Conservation (phyloP, 805 yeast species). For the Yarrowia sp. region DNA sequence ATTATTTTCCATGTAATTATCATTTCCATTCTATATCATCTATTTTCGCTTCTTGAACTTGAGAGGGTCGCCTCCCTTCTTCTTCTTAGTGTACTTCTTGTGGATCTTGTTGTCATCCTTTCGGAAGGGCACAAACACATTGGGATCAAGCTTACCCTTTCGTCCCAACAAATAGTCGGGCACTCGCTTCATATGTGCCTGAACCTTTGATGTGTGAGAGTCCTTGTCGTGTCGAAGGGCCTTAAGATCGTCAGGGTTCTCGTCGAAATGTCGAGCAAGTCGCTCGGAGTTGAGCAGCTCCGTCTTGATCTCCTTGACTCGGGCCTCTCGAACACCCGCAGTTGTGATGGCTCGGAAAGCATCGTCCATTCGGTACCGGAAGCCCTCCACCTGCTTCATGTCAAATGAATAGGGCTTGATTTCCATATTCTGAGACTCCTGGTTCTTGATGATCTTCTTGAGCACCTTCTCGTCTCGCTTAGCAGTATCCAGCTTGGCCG, state of each 20-base stretch:
- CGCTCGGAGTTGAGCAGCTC: constrained; percentile 87
- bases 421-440: constrained; percentile 40
- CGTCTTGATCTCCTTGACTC: constrained; percentile 80
- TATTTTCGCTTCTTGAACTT: constrained; percentile 24
- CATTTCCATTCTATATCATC: not conserved
- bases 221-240: constrained; percentile 90
- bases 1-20: no score
- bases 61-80: constrained; percentile 10
- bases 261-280: constrained; percentile 91
- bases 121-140: constrained; percentile 8
- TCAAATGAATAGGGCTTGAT: constrained; percentile 87
- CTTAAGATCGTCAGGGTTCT: constrained; percentile 90
- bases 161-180: constrained; percentile 72
- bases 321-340: constrained; percentile 86
- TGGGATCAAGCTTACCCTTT: constrained; percentile 6
- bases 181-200: constrained; percentile 81
- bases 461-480: constrained; percentile 85
- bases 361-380: constrained; percentile 94
- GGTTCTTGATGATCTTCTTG: constrained; percentile 70
- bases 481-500: constrained; percentile 65
- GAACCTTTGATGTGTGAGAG: constrained; percentile 75
- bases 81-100: constrained; percentile 10
- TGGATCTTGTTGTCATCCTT: constrained; percentile 14
- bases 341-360: constrained; percentile 93
- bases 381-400: constrained; percentile 86